Base-by-base conservation (phyloP, 352 stramenopile genomes). In the Peronospora farinosa region DNA sequence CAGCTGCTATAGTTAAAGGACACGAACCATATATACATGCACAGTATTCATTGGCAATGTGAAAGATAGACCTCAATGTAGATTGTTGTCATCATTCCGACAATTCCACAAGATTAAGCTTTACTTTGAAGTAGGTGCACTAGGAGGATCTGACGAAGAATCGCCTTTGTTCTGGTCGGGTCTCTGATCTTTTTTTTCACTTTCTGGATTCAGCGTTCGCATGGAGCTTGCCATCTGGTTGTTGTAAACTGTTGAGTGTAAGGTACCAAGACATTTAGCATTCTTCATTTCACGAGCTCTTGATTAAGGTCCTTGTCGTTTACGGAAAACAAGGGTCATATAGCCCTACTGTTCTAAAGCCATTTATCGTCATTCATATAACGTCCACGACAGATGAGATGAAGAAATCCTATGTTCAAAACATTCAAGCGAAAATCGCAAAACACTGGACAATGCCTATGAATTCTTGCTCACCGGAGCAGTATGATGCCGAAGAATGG, bases 401-500 rank as follows among this genome's bases (percentile, higher is more conserved):
- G 37, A 28, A 30, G 11, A 57, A 21, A 15, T 32, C 40, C 44
- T 67, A 47, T 28, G 5, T 63, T 5, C 53, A 57, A 33, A 21
- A 15, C 2, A 33, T 55, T 2, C 54, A 58, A 25, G 37, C 35
- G 1, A 60, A 52, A 52, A 51, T 78, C 8, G 41, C 55, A 3
- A 52, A 63, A 42, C 66, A 86, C 52, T 86, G 72, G 72, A 86
- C 75, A 3, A 65, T 82, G 7, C 27, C 57, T 23, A 55, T 36
- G 2, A 78, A 74, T n/a, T 47, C 43, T 9, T 74, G 74, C 48
- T 77, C 74, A 1, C 41, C 57, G 1, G 70, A 80, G 45, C 71
- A 86, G 42, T 69, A 84, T 28, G 72, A 81, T 35, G 74, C 74
- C n/a, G 74, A 86, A 50, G 60, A 75, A 40, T 74, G 72, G 59